Evolutionary conservation across 768 basidiomycete genomes (phyloP).

Genomic region (Amanita exitialis): DNA sequence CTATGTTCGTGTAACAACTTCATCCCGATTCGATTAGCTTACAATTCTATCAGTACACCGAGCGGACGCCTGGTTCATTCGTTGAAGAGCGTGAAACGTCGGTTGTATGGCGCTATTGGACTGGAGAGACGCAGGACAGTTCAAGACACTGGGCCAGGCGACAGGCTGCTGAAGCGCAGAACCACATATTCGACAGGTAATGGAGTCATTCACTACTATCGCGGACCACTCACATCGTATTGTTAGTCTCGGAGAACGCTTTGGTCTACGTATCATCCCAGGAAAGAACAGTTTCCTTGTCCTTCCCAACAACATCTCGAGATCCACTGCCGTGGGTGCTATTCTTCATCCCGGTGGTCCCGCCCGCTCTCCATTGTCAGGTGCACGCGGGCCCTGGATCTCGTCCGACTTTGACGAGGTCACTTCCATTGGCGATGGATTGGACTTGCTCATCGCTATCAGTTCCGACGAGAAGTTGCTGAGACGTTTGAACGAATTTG

Average conservation of each 20-base stretch:
- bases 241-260: conserved; percentile 66
- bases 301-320: conserved; percentile 73
- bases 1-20: conserved; percentile 45
- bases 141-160: conserved; percentile 71
- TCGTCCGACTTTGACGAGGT: conserved; percentile 13
- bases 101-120: conserved; percentile 82
- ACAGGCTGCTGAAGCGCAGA: conserved; percentile 86
- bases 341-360: conserved; percentile 60
- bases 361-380: conserved; percentile 30
- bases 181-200: conserved; percentile 79
- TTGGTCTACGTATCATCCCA: conserved; percentile 75
- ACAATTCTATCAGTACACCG: conserved; percentile 55
- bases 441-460: conserved; percentile 53
- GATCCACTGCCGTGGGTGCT: conserved; percentile 76
- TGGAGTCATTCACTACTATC: background rate
- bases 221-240: background rate
- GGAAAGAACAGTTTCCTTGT: conserved; percentile 75
- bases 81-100: conserved; percentile 79
- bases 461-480: conserved; percentile 74
- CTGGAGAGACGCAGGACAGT: conserved; percentile 32
- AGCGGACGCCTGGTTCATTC: conserved; percentile 80
- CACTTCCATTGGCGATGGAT: conserved; percentile 20
- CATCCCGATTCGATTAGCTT: background rate
- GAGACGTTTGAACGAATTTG: conserved; percentile 65
- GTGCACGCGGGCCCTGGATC: conserved; percentile 26